Conservation (phyloP, 2,329 filamentous ascomycete species). For the Achaetomium macrosporum region DNA sequence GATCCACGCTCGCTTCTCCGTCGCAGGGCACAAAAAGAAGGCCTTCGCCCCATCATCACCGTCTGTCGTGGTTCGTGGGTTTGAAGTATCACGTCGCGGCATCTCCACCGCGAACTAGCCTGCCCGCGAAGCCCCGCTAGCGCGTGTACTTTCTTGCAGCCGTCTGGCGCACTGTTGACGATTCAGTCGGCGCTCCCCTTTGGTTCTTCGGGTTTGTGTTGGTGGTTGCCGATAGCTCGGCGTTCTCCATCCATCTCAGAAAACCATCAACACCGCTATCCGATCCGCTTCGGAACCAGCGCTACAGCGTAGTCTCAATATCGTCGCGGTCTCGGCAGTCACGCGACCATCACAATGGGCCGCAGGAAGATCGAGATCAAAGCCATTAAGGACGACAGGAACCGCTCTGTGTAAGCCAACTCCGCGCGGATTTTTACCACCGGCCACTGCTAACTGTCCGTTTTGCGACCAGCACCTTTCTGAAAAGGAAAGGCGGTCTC, state of each 20-base stretch:
- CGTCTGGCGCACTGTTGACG: too few relatives aligned
- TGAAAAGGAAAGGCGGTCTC: slow-evolving; percentile 96
- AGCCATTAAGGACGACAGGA: slow-evolving; percentile 97
- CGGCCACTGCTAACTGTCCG: slow-evolving; percentile 18
- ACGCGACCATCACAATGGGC: slow-evolving; percentile 60
- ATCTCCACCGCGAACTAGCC: neutral
- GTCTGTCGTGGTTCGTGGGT: slow-evolving; percentile 17
- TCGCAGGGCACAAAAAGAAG: slow-evolving; percentile 24
- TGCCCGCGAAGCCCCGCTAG: neutral
- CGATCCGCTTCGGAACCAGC: neutral
- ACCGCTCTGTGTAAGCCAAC: slow-evolving; percentile 81
- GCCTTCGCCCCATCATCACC: slow-evolving; percentile 20
- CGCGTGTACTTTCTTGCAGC: neutral
- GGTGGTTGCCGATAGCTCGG: too few relatives aligned
- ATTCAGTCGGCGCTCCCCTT: too few relatives aligned
- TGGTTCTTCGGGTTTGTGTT: too few relatives aligned
- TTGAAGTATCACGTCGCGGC: slow-evolving; percentile 12
- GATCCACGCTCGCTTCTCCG: slow-evolving; percentile 17
- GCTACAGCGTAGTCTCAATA: neutral
- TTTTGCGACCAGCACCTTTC: slow-evolving; percentile 65
- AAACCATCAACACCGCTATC: neutral
- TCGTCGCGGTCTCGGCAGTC: slow-evolving; percentile 5
- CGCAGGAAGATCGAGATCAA: slow-evolving; percentile 99
- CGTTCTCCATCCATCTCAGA: neutral
- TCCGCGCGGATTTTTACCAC: neutral